Base-by-base conservation (phyloP, 495 filamentous ascomycete genomes). In the Penicillium odoratum region DNA sequence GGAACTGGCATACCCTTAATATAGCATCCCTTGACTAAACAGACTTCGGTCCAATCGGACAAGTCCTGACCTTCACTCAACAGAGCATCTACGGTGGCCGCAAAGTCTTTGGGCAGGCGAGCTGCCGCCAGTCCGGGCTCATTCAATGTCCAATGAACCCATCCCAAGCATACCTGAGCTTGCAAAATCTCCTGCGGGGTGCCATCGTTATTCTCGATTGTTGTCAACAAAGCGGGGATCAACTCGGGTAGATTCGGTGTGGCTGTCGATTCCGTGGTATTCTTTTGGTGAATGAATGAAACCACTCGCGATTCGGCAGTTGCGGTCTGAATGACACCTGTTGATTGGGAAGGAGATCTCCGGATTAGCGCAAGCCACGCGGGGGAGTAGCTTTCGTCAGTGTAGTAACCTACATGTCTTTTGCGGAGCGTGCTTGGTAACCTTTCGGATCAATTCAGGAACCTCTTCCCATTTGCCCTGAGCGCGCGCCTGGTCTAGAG, bases 381-480 rank as follows among this genome's bases (percentile, higher is more conserved):
- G 50, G 58, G 56, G 56, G 38, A 53, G 36, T 4, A 46, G 31
- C 31, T 51, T 21, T 51, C 48, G 7, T 38, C 15, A 38, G 26
- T 16, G 7, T 10, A 38, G 30, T 15, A 21, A 59, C 63, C 57
- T 86, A 97, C 94, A 97, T 69, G 82, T 82, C 65, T 88, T 85
- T 33, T 93, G 85, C 46, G 92, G 88, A 58, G 92, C 91, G 82
- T 98, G 93, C 67, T 98, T 97, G 64, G 85, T 88, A 58, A 97
- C 83, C 74, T 98, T 98, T 62, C 92, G 84, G 62, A 90, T 85
- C 58, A 96, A 78, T 74, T 97, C 94, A 30, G 88, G 89, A n/a
- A 97, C 82, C 30, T 89, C 89, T 58, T 89, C 82, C 94, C 94
- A 98, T 65, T 83, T 86, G 30, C 90, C 91, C 66, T 93, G 85